Evolutionary conservation across 1,139 yeast species (phyloP).

Genomic region (Pneumocystis sp.): DNA sequence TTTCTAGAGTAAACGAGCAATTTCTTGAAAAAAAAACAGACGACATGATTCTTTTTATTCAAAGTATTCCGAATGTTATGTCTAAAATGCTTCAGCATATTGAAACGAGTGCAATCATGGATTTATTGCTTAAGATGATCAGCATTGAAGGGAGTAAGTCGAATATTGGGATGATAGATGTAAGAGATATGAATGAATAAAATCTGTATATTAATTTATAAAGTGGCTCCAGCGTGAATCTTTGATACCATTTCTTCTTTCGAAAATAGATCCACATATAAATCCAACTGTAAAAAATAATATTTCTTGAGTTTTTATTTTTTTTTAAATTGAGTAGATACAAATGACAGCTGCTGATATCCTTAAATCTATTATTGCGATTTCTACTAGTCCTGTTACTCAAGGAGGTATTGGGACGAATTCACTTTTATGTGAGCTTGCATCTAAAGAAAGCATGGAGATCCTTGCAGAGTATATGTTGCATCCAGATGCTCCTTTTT

Average conservation of each 20-base stretch:
- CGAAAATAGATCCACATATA: conserved; percentile 8
- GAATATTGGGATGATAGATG: conserved; percentile 42
- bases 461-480: conserved; percentile 70
- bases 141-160: conserved; percentile 58
- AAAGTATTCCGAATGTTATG: conserved; percentile 49
- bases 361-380: conserved; percentile 79
- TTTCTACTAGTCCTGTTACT: conserved; percentile 76
- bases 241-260: conserved; percentile 7
- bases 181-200: neutral
- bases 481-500: conserved; percentile 19
- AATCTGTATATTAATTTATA: neutral
- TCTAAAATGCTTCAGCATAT: conserved; percentile 60
- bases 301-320: conserved; percentile 24
- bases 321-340: conserved; percentile 35
- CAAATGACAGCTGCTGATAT: conserved; percentile 95
- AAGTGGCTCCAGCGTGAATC: conserved; percentile 12
- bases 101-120: conserved; percentile 78
- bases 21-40: conserved; percentile 80
- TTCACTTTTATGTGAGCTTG: conserved; percentile 81
- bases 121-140: conserved; percentile 57
- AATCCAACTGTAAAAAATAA: conserved; percentile 21
- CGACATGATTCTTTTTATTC: conserved; percentile 59
- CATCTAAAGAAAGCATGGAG: conserved; percentile 52
- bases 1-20: conserved; percentile 90
- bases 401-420: conserved; percentile 92